Conservation (phyloP, 257 asterid genomes). For the Solanum peruvianum region DNA sequence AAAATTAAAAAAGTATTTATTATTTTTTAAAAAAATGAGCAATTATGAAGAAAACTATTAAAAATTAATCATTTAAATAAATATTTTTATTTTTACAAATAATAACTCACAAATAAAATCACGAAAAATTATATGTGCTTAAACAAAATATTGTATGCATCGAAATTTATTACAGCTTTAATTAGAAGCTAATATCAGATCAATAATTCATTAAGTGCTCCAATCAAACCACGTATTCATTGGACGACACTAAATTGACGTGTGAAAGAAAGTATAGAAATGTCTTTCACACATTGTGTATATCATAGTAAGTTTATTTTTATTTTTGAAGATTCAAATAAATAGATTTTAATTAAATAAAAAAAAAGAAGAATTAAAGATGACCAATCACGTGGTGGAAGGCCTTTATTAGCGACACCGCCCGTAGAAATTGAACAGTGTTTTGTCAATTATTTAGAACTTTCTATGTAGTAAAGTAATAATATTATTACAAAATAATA, state of each 20-base stretch:
- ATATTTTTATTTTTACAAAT: not conserved
- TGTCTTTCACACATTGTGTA: not conserved
- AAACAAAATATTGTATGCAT: not conserved
- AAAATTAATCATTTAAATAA: not conserved
- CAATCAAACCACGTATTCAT: not conserved
- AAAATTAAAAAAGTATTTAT: too few species aligned
- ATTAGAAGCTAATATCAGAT: not conserved
- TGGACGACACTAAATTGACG: not conserved
- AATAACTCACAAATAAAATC: not conserved
- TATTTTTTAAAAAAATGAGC: not conserved
- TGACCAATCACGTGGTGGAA: not conserved
- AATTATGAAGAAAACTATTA: not conserved
- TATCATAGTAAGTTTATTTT: not conserved
- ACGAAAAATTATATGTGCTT: not conserved
- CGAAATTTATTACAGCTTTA: not conserved
- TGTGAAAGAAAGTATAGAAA: not conserved
- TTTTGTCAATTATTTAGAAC: not conserved
- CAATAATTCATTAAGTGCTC: not conserved
- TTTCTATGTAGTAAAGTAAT: not conserved
- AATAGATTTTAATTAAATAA: too few species aligned
- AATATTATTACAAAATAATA: not conserved
- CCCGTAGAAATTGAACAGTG: not conserved
- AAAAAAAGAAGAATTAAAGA: not conserved
- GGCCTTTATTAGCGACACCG: not conserved
- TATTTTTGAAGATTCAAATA: not conserved